Evolutionary conservation across 2,329 filamentous ascomycete species (phyloP), one percentile per base, ranked within the genome.

Genomic region (Aspergillus oerlinghausenensis): DNA sequence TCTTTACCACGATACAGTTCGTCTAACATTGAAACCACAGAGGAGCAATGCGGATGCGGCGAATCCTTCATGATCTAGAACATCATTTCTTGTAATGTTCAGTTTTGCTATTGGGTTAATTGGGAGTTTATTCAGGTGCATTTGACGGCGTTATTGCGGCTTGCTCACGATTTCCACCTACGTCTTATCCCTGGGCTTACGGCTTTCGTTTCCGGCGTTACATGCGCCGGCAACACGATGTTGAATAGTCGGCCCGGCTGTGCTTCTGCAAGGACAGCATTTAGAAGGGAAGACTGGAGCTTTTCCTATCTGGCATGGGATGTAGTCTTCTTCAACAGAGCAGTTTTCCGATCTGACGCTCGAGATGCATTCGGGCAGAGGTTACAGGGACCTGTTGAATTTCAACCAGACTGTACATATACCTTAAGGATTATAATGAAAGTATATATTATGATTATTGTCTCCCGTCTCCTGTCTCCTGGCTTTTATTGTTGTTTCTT

Each of bases 41-140:
- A 96, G 82, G 93, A 96, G 71, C 84, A 95, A 81, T 97, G 93
- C 68, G 93, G 93, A 42, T 97, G 93, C 65, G 93, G 93, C 69
- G 93, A 97, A 79, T 96, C 92, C 1, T 97, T 97, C 73, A 96
- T 91, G 87, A 89, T 92, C 49, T 79, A 69, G 66, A 38, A 57
- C 19, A 42, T 58, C 23, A 43, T 50, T 60, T 55, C 1, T 42
- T 58, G 55, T 23, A 56, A 63, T 26, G 59, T 54, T 55, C 47
- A 28, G 54, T 53, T 56, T 50, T 58, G 50, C 52, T 25, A 14
- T 11, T 23, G 23, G 14, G 14, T 45, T 11, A 23, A 61, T 52
- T 49, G 62, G 60, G 60, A 61, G 70, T 60, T 51, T 61, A 55
- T 55, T 62, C 55, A 50, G 62, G 65, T 73, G 72, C 71, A 74